phyloP scores from a whole-genome alignment of 192 early-diverging fungal species.

The Coemansia sp. region DNA sequence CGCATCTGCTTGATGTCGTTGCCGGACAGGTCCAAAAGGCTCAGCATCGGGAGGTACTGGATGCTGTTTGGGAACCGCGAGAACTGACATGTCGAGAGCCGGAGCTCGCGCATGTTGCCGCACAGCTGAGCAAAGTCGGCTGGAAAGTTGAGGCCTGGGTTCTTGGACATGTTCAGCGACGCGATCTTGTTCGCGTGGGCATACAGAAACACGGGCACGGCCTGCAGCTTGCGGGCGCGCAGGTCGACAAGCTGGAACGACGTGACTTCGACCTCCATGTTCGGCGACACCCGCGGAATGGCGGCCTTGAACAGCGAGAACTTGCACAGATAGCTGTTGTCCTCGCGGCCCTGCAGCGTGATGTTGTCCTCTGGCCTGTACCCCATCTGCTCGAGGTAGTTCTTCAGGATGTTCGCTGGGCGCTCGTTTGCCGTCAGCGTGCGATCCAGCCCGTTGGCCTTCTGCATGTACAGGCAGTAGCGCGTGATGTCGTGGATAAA shows the following conservation, averaged over 20 bases:
- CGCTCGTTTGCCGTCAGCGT: constrained; percentile 65
- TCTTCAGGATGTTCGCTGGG: constrained; percentile 72
- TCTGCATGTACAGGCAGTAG: constrained; percentile 46
- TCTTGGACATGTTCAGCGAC: constrained; percentile 79
- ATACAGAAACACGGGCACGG: constrained; percentile 77
- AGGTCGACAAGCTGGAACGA: constrained; percentile 68
- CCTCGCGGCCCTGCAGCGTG: constrained; percentile 76
- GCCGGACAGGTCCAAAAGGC: constrained; percentile 72
- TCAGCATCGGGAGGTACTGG: constrained; percentile 60
- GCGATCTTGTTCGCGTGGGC: constrained; percentile 68
- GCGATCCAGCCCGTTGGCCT: constrained; percentile 63
- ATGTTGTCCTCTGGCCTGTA: constrained; percentile 76
- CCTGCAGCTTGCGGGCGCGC: constrained; percentile 68
- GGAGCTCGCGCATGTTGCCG: constrained; percentile 61
- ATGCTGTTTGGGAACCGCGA: constrained; percentile 66
- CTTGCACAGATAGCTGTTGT: constrained; percentile 82
- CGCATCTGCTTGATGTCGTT: constrained; percentile 72
- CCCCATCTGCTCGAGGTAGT: constrained; percentile 73
- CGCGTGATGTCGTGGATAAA: constrained; percentile 70
- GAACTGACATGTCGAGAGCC: constrained; percentile 70
- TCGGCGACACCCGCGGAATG: constrained; percentile 52
- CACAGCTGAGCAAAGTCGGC: constrained; percentile 81
- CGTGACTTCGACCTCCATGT: constrained; percentile 52
- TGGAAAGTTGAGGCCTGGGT: constrained; percentile 78
- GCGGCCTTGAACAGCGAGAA: constrained; percentile 68